Conservation (phyloP, 1,284 basidiomycete species). For the Microbotryomycetes sp. region DNA sequence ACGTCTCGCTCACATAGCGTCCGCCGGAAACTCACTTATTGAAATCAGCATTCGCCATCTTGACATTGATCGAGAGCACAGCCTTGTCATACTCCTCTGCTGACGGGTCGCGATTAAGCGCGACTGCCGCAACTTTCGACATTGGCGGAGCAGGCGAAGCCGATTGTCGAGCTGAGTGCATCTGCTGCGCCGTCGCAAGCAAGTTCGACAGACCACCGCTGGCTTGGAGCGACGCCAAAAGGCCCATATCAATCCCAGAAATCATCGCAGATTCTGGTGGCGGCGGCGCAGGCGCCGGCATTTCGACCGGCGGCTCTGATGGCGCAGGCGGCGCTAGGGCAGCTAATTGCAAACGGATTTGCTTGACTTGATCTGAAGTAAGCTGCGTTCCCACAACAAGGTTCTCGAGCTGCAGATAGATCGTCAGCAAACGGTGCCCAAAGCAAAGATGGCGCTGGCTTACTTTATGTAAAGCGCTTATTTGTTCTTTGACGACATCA, state of each 20-base stretch:
- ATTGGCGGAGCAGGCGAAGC: conserved; percentile 18
- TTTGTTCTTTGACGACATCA: conserved; percentile 50
- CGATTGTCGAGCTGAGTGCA: conserved; percentile 4
- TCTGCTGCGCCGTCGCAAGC: conserved; percentile 18
- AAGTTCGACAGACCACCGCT: conserved; percentile 17
- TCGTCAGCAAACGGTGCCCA: not conserved
- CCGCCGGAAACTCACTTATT: conserved; percentile 8
- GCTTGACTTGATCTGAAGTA: conserved; percentile 66
- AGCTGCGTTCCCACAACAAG: conserved; percentile 66
- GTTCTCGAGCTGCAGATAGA: conserved; percentile 54
- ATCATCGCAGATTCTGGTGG: not conserved
- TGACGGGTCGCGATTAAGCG: not conserved
- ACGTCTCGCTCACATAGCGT: too few relatives aligned
- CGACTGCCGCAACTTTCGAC: conserved; percentile 10
- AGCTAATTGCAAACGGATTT: conserved; percentile 70
- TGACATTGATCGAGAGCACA: conserved; percentile 15
- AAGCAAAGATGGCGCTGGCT: not conserved
- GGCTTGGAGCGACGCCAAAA: conserved; percentile 28
- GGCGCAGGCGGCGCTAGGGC: conserved; percentile 50
- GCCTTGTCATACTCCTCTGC: conserved; percentile 16
- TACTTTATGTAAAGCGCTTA: conserved; percentile 49
- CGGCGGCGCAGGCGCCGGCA: too few relatives aligned
- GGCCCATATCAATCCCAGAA: conserved; percentile 21
- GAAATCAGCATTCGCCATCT: conserved; percentile 28
- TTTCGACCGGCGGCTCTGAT: too few relatives aligned